These are phyloP conservation scores for Backusella sp. DNA, from an alignment of 192 early-diverging fungal genomes.

Conservation along the genomic window DNA sequence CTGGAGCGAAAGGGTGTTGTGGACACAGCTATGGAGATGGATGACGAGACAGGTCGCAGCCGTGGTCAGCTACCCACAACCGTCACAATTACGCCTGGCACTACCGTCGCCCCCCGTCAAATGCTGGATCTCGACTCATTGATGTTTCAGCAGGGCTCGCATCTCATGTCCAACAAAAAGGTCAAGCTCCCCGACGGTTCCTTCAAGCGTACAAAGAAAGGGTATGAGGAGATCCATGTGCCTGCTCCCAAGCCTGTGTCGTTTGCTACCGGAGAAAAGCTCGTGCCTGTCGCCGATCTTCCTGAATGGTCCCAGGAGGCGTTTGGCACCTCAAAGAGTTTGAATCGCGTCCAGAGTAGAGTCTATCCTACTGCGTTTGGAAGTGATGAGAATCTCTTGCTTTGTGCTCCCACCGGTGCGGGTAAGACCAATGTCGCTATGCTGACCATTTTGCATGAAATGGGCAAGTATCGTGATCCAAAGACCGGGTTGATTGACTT, in stretches of 20 bases:
- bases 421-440: slow-evolving; percentile 99
- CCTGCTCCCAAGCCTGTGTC: slow-evolving; percentile 73
- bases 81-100: slow-evolving; percentile 47
- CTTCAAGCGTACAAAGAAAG: slow-evolving; percentile 67
- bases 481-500: slow-evolving; percentile 69
- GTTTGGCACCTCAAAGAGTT: slow-evolving; percentile 61
- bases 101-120: slow-evolving; percentile 55
- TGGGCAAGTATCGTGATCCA: slow-evolving; percentile 77
- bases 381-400: slow-evolving; percentile 89
- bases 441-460: slow-evolving; percentile 89
- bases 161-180: slow-evolving; percentile 98
- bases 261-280: slow-evolving; percentile 60
- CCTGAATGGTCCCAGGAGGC: slow-evolving; percentile 65
- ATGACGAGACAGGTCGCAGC: slow-evolving; percentile 33
- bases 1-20: slow-evolving; percentile 61
- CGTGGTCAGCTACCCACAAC: slow-evolving; percentile 40
- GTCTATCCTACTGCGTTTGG: slow-evolving; percentile 87
- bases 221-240: slow-evolving; percentile 92
- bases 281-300: slow-evolving; percentile 54
- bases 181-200: slow-evolving; percentile 91
- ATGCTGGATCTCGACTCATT: slow-evolving; percentile 81
- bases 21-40: slow-evolving; percentile 68
- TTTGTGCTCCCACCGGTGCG: slow-evolving; percentile 98
- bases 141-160: slow-evolving; percentile 89
- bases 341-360: slow-evolving; percentile 91